Percentiles rank a stretch among this genome's conserved stretches.
These are phyloP conservation scores for Voacanga thouarsii DNA, from an alignment of 257 asterid species.

Conservation along the genomic window DNA sequence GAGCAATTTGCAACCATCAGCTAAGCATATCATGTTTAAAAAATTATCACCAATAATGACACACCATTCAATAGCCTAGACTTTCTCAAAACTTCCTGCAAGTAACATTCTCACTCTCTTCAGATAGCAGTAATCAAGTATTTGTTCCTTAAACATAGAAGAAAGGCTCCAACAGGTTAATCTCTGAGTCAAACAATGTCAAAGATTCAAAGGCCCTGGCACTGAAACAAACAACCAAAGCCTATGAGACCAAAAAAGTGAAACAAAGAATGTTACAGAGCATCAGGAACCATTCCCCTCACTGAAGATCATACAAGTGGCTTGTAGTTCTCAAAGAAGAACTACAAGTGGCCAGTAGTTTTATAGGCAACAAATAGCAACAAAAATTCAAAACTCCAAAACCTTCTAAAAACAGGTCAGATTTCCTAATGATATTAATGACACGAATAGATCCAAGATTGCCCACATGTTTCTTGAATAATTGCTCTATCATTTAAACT, in stretches of 20 bases:
- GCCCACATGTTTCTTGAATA: background rate
- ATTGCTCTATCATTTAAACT: background rate
- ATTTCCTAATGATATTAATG: background rate
- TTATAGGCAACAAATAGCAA: background rate
- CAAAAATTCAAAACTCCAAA: background rate
- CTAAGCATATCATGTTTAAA: background rate
- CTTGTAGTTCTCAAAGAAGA: background rate
- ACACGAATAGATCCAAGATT: background rate
- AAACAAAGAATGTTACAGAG: background rate
- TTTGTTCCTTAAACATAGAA: background rate
- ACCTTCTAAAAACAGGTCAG: background rate
- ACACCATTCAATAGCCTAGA: background rate
- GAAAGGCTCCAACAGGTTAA: background rate
- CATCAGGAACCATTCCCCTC: background rate
- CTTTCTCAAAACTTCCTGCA: background rate
- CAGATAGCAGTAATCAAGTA: background rate
- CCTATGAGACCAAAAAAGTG: background rate
- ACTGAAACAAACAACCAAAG: background rate
- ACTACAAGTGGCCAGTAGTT: background rate
- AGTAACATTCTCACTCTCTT: background rate
- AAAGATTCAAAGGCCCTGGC: no score
- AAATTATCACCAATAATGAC: background rate
- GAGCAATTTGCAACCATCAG: background rate
- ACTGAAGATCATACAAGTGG: background rate
- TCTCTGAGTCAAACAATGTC: background rate